Evolutionary conservation across 768 basidiomycete species (phyloP), one percentile per base, ranked within the genome.

Genomic region (Naematelia encephala): DNA sequence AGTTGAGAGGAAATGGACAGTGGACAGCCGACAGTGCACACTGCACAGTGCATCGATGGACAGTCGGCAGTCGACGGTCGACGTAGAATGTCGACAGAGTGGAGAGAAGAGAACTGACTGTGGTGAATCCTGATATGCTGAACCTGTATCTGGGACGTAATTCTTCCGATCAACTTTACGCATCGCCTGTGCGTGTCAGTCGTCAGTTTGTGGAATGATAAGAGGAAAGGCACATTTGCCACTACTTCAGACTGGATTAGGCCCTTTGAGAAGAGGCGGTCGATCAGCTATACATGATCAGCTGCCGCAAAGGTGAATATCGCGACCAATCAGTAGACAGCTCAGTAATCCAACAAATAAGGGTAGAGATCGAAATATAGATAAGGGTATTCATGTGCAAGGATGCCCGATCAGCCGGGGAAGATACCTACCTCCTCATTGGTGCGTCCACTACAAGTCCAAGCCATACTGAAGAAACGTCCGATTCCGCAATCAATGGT

Each of bases 111-210:
- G 26, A 27, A 23, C 77, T 56, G 73, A 87, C 86, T 88, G 86
- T 3, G 90, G 90, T 0, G 86, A 85, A 71, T 91, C 90, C 28
- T 84, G 78, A 58, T 92, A 92, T 3, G 89, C 87, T n/a, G 80
- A 79, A 0, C 28, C 13, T 25, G 66, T 69, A 47, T 78, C 66
- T 2, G 76, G 73, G 11, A 89, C 86, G 66, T 86, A 90, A 69
- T 87, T 84, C 23, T 82, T 84, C 30, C 89, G 81, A 74, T 90
- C 88, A 19, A 87, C 85, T 25, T 77, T 78, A 14, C 78, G 67
- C 88, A 89, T 89, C 0, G 88, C 88, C 84, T 88, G 14, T 16
- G 4, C 49, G 26, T 50, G 49, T 4, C 21, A 5, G 49, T 26
- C 8, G 21, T 26, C n/a, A 50, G 5, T 5, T 22, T 43, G 12